Evolutionary conservation across 768 basidiomycete species (phyloP).

Genomic region (Pleurotus djamor): DNA sequence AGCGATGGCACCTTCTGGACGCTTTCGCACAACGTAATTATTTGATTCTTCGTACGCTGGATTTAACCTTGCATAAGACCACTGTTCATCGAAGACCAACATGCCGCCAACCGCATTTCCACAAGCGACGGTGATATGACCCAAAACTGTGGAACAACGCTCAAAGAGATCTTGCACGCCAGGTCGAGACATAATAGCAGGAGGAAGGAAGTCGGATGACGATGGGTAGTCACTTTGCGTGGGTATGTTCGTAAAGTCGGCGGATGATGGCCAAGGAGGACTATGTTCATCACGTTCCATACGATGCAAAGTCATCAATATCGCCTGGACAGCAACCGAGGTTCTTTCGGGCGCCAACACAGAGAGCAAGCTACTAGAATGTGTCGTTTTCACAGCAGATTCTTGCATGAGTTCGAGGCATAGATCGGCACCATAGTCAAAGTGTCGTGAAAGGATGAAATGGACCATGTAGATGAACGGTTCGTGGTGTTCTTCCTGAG

Average conservation of each 20-base stretch:
- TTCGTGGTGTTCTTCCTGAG: conserved; percentile 75
- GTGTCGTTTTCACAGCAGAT: conserved; percentile 38
- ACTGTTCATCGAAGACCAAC: conserved; percentile 86
- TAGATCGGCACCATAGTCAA: conserved; percentile 82
- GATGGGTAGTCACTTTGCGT: conserved; percentile 67
- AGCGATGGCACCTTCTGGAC: conserved; percentile 60
- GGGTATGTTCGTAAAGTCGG: conserved; percentile 59
- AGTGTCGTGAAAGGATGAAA: conserved; percentile 79
- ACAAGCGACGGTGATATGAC: conserved; percentile 55
- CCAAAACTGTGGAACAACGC: conserved; percentile 55
- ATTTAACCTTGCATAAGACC: conserved; percentile 60
- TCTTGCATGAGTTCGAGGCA: conserved; percentile 83
- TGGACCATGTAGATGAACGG: conserved; percentile 78
- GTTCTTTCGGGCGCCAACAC: conserved; percentile 70
- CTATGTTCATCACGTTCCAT: conserved; percentile 69
- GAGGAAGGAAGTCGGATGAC: conserved; percentile 61
- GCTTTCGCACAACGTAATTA: conserved; percentile 65
- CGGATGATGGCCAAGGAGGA: conserved; percentile 78
- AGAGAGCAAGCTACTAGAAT: conserved; percentile 35
- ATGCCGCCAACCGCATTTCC: conserved; percentile 68
- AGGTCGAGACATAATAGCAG: conserved; percentile 53
- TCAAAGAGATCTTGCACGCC: conserved; percentile 75
- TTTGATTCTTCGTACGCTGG: conserved; percentile 68
- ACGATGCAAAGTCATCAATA: conserved; percentile 65
- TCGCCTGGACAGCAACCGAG: conserved; percentile 73